Percentiles rank a stretch among this genome's conserved stretches.
These are phyloP conservation scores for Pyrus bretschneideri DNA, from an alignment of 306 rosid species.

Conservation along the genomic window DNA sequence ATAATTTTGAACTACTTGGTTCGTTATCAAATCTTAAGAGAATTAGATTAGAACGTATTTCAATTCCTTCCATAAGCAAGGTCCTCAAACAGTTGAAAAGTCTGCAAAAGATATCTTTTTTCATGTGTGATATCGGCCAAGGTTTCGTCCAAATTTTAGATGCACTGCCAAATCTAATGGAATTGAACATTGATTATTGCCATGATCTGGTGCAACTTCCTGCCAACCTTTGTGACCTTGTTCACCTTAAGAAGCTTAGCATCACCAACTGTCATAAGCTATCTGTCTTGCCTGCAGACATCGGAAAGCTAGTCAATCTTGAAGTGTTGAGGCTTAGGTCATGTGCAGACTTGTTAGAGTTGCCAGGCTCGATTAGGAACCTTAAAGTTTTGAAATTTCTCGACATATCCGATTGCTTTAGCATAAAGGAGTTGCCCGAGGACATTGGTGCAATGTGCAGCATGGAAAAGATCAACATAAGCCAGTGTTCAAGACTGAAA, in stretches of 20 bases:
- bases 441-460: constrained; percentile 23
- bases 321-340: constrained; percentile 45
- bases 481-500: constrained; percentile 27
- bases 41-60: constrained; percentile 48
- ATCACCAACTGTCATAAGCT: constrained; percentile 55
- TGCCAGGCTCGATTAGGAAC: constrained; percentile 36
- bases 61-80: constrained; percentile 31
- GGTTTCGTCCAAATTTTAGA: constrained; percentile 16
- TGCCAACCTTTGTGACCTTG: constrained; percentile 15
- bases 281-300: constrained; percentile 35
- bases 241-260: constrained; percentile 36
- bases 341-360: constrained; percentile 30
- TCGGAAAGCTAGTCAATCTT: constrained; percentile 33
- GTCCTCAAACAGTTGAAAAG: constrained; percentile 20
- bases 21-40: constrained; percentile 15
- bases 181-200: constrained; percentile 14
- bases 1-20: constrained; percentile 29
- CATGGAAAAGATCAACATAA: constrained; percentile 29
- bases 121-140: constrained; percentile 39
- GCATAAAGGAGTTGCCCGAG: constrained; percentile 37
- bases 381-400: constrained; percentile 30
- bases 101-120: constrained; percentile 47
- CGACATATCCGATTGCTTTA: constrained; percentile 46
- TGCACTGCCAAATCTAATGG: constrained; percentile 35
- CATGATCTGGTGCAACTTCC: constrained; percentile 24